These are phyloP conservation scores for Phlebopus sp. DNA, from an alignment of 1,284 basidiomycete species.

Conservation along the genomic window DNA sequence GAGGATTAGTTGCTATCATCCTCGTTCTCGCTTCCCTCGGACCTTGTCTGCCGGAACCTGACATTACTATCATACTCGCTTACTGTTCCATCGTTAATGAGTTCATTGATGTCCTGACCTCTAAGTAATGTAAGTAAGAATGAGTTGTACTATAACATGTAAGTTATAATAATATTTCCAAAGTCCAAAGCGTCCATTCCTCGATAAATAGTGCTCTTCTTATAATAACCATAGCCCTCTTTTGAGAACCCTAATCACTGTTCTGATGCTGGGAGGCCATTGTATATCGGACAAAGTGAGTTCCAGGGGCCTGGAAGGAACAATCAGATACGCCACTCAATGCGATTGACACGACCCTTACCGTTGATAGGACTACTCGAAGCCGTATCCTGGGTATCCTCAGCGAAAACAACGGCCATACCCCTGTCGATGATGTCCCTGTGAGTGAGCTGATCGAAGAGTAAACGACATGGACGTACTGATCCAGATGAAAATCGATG, in stretches of 20 bases:
- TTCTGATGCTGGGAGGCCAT: conserved; percentile 7
- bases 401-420: conserved; percentile 32
- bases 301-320: conserved; percentile 19
- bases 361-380: conserved; percentile 22
- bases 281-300: conserved; percentile 23
- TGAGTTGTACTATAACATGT: too few species aligned
- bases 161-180: too few species aligned
- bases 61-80: not conserved
- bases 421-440: conserved; percentile 17
- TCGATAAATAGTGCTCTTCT: too few species aligned
- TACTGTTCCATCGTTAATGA: conserved; percentile 1
- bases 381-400: conserved; percentile 22
- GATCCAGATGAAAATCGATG: conserved; percentile 24
- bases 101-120: not conserved
- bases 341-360: conserved; percentile 10
- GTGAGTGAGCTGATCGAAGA: not conserved
- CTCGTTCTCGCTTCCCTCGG: not conserved
- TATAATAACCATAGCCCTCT: too few species aligned
- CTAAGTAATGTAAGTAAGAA: not conserved
- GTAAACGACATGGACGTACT: conserved; percentile 7
- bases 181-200: too few species aligned
- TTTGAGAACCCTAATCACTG: not conserved
- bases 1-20: conserved; percentile 11
- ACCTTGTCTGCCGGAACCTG: not conserved
- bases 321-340: not conserved